Percentiles rank a stretch among this genome's conserved stretches.
Conservation (phyloP, 164 flowering plant species). For the Magnolia officinalis region DNA sequence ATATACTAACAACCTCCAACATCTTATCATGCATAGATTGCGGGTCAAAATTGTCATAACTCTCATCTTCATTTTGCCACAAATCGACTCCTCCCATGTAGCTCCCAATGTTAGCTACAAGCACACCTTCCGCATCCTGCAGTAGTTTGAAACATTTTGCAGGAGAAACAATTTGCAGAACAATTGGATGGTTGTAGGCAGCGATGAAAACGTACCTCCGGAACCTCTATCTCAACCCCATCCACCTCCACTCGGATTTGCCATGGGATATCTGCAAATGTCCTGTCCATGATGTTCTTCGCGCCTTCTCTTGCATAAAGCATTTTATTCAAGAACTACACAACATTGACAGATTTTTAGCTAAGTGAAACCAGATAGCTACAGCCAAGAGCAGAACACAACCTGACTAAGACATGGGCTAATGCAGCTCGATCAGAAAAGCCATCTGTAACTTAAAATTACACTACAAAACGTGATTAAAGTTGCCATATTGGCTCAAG, state of each 20-base stretch:
- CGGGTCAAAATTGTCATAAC: constrained; percentile 81
- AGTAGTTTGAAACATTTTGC: neutral
- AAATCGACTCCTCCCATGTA: constrained; percentile 99
- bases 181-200: neutral
- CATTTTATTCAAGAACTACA: constrained; percentile 98
- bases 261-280: constrained; percentile 92
- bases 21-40: constrained; percentile 98
- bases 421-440: no score
- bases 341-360: constrained; percentile 8
- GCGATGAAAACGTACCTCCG: constrained; percentile 58
- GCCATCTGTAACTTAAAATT: no score
- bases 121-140: constrained; percentile 98
- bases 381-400: neutral
- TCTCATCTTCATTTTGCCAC: constrained; percentile 98
- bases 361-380: neutral
- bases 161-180: neutral
- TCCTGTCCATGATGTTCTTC: constrained; percentile 83
- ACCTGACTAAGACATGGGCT: neutral
- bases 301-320: constrained; percentile 99
- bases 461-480: no score
- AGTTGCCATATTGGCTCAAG: no score
- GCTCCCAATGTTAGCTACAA: constrained; percentile 96
- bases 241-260: constrained; percentile 90
- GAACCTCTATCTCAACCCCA: constrained; percentile 90
- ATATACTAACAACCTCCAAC: constrained; percentile 94